phyloP scores from a whole-genome alignment of 306 rosid genomes.

The Trichosanthes truncata region DNA sequence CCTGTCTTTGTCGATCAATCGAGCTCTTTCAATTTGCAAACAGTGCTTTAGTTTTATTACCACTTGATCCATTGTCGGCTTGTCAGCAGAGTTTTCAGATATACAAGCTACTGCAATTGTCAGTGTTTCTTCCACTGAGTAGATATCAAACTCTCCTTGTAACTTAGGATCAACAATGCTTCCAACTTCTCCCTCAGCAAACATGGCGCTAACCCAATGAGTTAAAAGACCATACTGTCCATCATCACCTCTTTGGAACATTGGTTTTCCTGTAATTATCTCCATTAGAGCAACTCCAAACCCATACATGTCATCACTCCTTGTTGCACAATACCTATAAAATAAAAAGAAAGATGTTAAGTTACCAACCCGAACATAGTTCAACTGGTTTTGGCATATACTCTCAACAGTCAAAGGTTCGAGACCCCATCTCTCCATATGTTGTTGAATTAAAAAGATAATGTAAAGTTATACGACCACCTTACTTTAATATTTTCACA shows the following conservation, averaged over 20 bases:
- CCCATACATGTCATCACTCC: constrained; percentile 29
- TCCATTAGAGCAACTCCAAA: constrained; percentile 22
- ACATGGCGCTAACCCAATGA: constrained; percentile 17
- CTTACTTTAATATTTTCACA: too few species aligned
- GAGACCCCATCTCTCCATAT: too few species aligned
- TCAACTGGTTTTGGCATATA: too few species aligned
- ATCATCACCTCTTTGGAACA: not conserved
- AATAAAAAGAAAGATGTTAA: too few species aligned
- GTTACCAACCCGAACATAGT: too few species aligned
- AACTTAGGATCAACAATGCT: constrained; percentile 19
- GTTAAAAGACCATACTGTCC: not conserved
- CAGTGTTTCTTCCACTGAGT: constrained; percentile 12
- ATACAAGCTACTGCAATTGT: constrained; percentile 19
- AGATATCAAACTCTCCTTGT: constrained; percentile 8
- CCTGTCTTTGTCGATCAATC: not conserved
- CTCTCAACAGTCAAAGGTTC: too few species aligned
- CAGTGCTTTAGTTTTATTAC: constrained; percentile 13
- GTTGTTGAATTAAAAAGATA: too few species aligned
- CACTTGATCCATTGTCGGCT: constrained; percentile 23
- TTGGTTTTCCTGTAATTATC: constrained; percentile 25
- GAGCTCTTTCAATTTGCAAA: constrained; percentile 2
- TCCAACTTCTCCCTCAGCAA: constrained; percentile 17
- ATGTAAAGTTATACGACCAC: too few species aligned
- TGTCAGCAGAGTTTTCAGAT: not conserved
- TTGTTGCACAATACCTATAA: constrained; percentile 19